Percentiles rank a stretch among this genome's conserved stretches.
These are phyloP conservation scores for Parasitella parasitica DNA, from an alignment of 371 early-diverging fungal species.

Conservation along the genomic window DNA sequence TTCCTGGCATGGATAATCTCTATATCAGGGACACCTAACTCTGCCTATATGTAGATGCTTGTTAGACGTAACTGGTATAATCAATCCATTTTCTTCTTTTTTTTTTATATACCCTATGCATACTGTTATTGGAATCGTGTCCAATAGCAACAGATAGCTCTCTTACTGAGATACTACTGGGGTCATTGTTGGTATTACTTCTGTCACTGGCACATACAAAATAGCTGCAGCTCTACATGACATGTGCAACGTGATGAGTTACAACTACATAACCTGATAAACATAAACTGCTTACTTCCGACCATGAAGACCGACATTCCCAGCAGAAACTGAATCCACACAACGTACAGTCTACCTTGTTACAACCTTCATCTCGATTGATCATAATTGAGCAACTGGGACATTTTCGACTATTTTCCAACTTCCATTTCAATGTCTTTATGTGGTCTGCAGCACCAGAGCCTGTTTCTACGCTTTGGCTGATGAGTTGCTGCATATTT, in stretches of 20 bases:
- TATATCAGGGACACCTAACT: constrained; percentile 57
- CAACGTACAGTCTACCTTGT: constrained; percentile 68
- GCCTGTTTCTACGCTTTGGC: constrained; percentile 2
- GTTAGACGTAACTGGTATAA: background rate
- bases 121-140: background rate
- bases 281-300: constrained; percentile 18
- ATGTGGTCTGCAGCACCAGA: constrained; percentile 27
- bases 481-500: constrained; percentile 39
- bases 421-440: constrained; percentile 52
- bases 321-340: constrained; percentile 73
- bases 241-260: background rate
- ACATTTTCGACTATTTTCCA: constrained; percentile 51
- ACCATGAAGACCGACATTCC: constrained; percentile 37
- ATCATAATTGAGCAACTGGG: constrained; percentile 69
- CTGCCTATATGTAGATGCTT: constrained; percentile 31
- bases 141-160: background rate
- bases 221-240: constrained; percentile 26
- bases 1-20: constrained; percentile 45
- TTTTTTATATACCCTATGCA: background rate
- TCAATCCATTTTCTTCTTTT: background rate
- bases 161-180: background rate
- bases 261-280: background rate
- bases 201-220: constrained; percentile 20
- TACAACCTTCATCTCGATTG: constrained; percentile 73
- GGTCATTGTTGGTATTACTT: background rate